These are phyloP conservation scores for Triticum urartu DNA, from an alignment of 176 grass and related monocot genomes.

Conservation along the genomic window DNA sequence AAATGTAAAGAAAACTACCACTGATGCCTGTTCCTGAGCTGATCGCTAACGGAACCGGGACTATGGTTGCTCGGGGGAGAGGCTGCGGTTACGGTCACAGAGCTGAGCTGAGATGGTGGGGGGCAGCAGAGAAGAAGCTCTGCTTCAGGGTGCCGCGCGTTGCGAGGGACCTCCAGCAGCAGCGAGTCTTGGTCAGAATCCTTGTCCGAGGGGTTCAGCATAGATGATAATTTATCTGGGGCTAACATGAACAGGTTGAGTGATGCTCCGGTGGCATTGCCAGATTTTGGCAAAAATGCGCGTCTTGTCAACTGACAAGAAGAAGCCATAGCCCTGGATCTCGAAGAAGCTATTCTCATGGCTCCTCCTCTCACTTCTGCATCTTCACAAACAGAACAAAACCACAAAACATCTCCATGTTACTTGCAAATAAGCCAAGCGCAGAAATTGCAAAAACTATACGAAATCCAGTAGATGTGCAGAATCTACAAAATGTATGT, in stretches of 20 bases:
- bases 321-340: constrained; percentile 26
- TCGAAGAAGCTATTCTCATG: constrained; percentile 42
- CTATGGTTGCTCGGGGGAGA: constrained; percentile 32
- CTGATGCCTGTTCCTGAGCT: constrained; percentile 41
- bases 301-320: not conserved
- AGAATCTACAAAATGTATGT: constrained; percentile 6
- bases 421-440: constrained; percentile 2
- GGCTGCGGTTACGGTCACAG: constrained; percentile 21
- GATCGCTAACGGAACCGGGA: constrained; percentile 36
- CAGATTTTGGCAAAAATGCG: constrained; percentile 36
- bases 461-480: not conserved
- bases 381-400: constrained; percentile 36
- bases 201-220: constrained; percentile 37
- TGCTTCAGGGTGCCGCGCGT: constrained; percentile 61
- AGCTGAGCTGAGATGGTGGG: constrained; percentile 48
- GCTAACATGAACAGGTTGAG: constrained; percentile 52
- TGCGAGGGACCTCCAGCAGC: constrained; percentile 67
- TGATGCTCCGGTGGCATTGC: constrained; percentile 12
- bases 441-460: not conserved
- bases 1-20: constrained; percentile 40
- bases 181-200: constrained; percentile 68
- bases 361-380: constrained; percentile 19
- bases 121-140: constrained; percentile 51
- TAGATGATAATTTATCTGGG: constrained; percentile 46
- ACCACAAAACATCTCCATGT: constrained; percentile 5